phyloP scores from a whole-genome alignment of 345 rosid genomes.

The Bruguiera gymnorhiza region DNA sequence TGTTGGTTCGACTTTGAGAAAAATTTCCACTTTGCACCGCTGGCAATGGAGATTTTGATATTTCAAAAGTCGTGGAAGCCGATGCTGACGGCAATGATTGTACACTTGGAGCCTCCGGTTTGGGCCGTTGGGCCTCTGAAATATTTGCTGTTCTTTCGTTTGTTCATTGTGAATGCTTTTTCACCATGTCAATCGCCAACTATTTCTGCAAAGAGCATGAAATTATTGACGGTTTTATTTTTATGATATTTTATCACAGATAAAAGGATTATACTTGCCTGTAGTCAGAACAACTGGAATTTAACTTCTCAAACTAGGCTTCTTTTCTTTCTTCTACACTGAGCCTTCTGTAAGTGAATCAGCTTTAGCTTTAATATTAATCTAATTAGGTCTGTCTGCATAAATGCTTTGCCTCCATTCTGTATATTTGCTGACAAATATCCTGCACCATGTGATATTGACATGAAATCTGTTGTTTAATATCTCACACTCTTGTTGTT shows the following conservation, averaged over 20 bases:
- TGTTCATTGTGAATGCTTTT: not conserved
- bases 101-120: conserved; percentile 84
- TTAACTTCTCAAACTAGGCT: too few species aligned
- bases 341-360: too few species aligned
- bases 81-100: conserved; percentile 49
- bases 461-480: not conserved
- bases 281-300: too few species aligned
- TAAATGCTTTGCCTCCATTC: not conserved
- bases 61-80: conserved; percentile 78
- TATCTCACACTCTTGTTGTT: not conserved
- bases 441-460: not conserved
- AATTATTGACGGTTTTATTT: too few species aligned
- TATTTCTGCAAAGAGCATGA: too few species aligned
- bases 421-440: not conserved
- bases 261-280: too few species aligned
- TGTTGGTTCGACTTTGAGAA: not conserved
- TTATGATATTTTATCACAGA: too few species aligned
- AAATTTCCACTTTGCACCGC: conserved; percentile 43
- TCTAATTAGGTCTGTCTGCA: not conserved
- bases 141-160: not conserved
- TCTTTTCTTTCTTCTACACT: too few species aligned
- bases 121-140: conserved; percentile 4
- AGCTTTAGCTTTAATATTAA: not conserved
- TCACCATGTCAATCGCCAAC: not conserved
- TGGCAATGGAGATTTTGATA: conserved; percentile 93